These are phyloP conservation scores for Annulohypoxylon nitens DNA, from an alignment of 495 filamentous ascomycete genomes.

Conservation along the genomic window DNA sequence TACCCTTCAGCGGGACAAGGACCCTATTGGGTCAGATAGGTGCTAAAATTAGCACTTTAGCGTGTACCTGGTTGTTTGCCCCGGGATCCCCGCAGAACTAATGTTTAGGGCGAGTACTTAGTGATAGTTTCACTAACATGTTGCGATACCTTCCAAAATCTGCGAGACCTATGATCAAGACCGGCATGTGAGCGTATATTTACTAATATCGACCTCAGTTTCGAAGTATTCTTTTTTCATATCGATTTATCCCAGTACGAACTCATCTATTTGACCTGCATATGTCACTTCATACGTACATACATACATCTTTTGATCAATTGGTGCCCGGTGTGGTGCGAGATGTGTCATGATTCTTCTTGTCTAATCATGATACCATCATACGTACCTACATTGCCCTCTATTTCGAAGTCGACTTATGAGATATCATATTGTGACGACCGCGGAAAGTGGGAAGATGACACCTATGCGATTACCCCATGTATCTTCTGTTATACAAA, in stretches of 20 bases:
- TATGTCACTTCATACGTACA: constrained; percentile 9
- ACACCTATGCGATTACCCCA: constrained; percentile 1
- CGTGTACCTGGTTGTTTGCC: background rate
- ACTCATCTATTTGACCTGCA: constrained; percentile 2
- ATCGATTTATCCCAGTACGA: background rate
- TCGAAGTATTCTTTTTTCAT: background rate
- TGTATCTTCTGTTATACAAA: background rate
- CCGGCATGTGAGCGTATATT: background rate
- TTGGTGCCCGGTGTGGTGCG: constrained; percentile 24
- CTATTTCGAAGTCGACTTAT: constrained; percentile 9
- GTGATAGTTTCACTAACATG: background rate
- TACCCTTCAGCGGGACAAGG: constrained; percentile 25
- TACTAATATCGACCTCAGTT: background rate
- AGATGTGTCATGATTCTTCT: constrained; percentile 36
- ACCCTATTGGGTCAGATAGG: constrained; percentile 11
- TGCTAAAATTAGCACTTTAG: constrained; percentile 40
- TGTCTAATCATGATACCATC: constrained; percentile 32
- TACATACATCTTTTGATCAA: background rate
- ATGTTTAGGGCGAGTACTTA: background rate
- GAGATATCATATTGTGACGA: background rate
- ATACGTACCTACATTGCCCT: constrained; percentile 9
- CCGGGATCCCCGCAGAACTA: background rate
- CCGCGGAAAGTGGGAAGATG: constrained; percentile 6
- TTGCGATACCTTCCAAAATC: background rate
- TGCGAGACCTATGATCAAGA: background rate